These are phyloP conservation scores for Lophiostoma macrostomum DNA, from an alignment of 495 filamentous ascomycete species.

Conservation along the genomic window DNA sequence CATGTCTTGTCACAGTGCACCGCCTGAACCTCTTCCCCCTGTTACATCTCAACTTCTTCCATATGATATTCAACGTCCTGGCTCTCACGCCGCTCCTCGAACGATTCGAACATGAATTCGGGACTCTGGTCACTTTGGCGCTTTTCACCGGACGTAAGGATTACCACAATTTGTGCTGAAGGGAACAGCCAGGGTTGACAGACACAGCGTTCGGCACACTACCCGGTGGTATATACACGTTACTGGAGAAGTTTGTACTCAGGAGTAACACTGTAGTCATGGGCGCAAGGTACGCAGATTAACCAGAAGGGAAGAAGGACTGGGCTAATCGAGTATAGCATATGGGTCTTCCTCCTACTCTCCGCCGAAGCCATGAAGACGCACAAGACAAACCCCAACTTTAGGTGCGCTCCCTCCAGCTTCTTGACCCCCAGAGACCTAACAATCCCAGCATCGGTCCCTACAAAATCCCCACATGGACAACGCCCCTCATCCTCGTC, in stretches of 20 bases:
- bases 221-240: constrained; percentile 40
- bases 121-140: constrained; percentile 77
- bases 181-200: constrained; percentile 1
- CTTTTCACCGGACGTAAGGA: constrained; percentile 89
- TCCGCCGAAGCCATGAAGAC: constrained; percentile 80
- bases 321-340: constrained; percentile 52
- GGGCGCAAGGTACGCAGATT: constrained; percentile 68
- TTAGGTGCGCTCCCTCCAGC: constrained; percentile 47
- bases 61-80: constrained; percentile 73
- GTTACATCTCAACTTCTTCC: constrained; percentile 76
- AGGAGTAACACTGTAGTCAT: constrained; percentile 55
- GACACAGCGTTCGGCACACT: constrained; percentile 38
- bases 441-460: constrained; percentile 51
- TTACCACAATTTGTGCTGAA: not conserved
- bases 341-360: constrained; percentile 88
- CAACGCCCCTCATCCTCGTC: constrained; percentile 72
- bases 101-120: constrained; percentile 89
- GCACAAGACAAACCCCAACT: constrained; percentile 68
- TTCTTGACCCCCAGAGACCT: not conserved
- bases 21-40: constrained; percentile 90
- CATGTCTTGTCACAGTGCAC: constrained; percentile 62
- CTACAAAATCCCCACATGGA: constrained; percentile 85
- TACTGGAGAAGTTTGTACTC: constrained; percentile 35
- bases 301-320: not conserved
- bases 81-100: constrained; percentile 81